Base-by-base conservation (phyloP, 176 grass and related monocot genomes). In the Cocos nucifera region DNA sequence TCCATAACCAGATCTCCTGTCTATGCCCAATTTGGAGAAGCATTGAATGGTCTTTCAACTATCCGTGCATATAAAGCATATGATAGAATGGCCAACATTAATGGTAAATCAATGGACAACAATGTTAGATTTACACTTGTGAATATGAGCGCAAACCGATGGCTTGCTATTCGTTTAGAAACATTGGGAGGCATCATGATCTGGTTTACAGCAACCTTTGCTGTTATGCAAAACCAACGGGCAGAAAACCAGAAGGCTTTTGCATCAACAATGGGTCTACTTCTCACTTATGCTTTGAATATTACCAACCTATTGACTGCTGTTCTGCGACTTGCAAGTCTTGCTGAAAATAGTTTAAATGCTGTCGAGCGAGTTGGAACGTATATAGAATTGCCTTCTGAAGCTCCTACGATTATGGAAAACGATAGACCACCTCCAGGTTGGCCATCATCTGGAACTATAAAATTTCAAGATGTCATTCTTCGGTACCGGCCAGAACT, bases 281-380 rank as follows among this genome's bases (percentile, higher is more conserved):
- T 98, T 49, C 87, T 98, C 69, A 85, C 87, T 50, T 98, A 98
- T 60, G 72, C 93, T 26, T 86, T 98, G 58, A 92, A 98, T 71
- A 98, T 98, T 72, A 98, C 93, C 66, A 89, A 69, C 68, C 72
- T 98, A 70, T 80, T 98, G 54, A 98, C 93, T 5, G 66, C 66
- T 61, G 81, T 80, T 66, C 80, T 98, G 69, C 84, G 93, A 58
- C 76, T 98, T 60, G 93, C 93, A 66, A 98, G 93, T 73, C 84
- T 98, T n/a, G 87, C 93, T 58, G 93, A 98, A 90, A 98, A 98
- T 75, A 98, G 87, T 75, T 83, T 98, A 74, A 98, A 98, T 86
- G 87, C 93, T 68, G 93, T 98, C 64, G 93, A 98, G 58, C 73
- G 93, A 65, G 70, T 92, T 29, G 87, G 84, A 60, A 98, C 81